phyloP scores from a whole-genome alignment of 768 basidiomycete species.

The Mycena latifolia region DNA sequence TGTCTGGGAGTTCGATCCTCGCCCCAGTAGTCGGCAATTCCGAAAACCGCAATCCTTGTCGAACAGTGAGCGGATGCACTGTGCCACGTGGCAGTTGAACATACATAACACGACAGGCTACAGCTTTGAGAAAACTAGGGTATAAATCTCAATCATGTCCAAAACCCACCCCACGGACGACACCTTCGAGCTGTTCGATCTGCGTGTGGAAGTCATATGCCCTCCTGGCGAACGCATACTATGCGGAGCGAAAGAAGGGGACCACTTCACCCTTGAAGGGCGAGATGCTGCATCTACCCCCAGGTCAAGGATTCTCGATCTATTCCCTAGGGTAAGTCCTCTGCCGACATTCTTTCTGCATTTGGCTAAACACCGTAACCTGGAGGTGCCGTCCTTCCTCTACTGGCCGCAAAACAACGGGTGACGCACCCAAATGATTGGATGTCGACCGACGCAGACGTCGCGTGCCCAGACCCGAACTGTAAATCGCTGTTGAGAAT shows the following conservation, averaged over 20 bases:
- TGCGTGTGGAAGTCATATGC: conserved; percentile 72
- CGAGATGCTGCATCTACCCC: conserved; percentile 72
- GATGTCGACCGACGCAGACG: conserved; percentile 75
- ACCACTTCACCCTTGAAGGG: conserved; percentile 73
- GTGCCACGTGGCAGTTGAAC: too few relatives aligned
- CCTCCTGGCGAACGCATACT: conserved; percentile 67
- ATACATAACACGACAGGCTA: too few relatives aligned
- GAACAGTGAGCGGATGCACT: too few relatives aligned
- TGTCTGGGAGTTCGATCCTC: too few relatives aligned
- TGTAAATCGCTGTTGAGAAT: conserved; percentile 71
- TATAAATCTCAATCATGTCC: background rate
- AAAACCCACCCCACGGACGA: conserved; percentile 40
- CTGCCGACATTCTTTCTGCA: background rate
- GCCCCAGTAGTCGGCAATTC: too few relatives aligned
- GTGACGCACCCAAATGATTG: conserved; percentile 68
- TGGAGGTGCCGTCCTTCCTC: conserved; percentile 69
- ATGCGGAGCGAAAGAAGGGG: conserved; percentile 75
- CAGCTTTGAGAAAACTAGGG: too few relatives aligned
- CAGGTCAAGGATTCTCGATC: conserved; percentile 75
- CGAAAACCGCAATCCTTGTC: too few relatives aligned
- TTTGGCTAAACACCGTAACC: conserved; percentile 2
- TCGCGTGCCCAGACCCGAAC: conserved; percentile 77
- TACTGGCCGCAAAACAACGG: conserved; percentile 79
- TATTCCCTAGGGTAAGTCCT: conserved; percentile 67
- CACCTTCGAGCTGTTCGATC: conserved; percentile 71